Conservation (phyloP, 306 rosid species). For the Castanea sativa region DNA sequence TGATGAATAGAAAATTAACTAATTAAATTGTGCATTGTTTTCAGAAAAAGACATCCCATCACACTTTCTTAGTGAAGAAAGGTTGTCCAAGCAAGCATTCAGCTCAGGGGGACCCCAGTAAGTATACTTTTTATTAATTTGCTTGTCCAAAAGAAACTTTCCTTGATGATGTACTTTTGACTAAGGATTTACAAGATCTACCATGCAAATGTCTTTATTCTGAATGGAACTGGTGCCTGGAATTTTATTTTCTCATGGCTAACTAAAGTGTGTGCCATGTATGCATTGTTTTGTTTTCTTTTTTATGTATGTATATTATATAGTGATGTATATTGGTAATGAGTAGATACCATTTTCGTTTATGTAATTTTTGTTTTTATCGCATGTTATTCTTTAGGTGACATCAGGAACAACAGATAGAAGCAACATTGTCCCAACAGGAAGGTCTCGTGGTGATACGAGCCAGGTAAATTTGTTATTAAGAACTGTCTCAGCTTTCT, state of each 20-base stretch:
- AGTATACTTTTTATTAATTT: slow-evolving; percentile 21
- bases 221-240: background rate
- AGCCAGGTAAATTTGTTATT: slow-evolving; percentile 51
- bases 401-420: slow-evolving; percentile 40
- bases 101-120: slow-evolving; percentile 69
- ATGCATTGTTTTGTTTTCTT: background rate
- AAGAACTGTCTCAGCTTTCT: background rate
- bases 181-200: background rate
- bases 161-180: background rate
- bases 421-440: slow-evolving; percentile 40
- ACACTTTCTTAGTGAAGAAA: slow-evolving; percentile 62
- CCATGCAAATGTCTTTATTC: background rate
- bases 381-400: slow-evolving; percentile 45
- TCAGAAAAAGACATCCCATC: slow-evolving; percentile 91
- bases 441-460: slow-evolving; percentile 41
- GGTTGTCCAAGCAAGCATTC: slow-evolving; percentile 58
- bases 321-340: background rate
- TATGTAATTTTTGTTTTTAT: slow-evolving; percentile 10
- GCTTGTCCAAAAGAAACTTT: slow-evolving; percentile 1
- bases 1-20: background rate
- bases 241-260: background rate
- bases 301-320: background rate
- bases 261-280: no score
- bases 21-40: slow-evolving; percentile 7
- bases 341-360: background rate